Base-by-base conservation (phyloP, 78 protist species). In the Tieghemostelium lacteum region DNA sequence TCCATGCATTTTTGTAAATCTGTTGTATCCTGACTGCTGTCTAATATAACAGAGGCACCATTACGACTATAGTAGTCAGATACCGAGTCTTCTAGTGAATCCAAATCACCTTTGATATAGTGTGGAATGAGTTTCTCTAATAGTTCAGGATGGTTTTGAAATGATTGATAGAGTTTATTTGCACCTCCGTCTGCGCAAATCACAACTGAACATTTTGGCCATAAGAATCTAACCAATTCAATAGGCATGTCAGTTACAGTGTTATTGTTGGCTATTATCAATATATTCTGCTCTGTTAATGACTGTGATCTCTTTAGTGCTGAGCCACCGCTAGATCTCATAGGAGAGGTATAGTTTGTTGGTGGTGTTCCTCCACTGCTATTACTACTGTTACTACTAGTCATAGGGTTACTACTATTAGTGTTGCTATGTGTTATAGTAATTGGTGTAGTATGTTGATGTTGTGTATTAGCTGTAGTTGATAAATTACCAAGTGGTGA, bases 131-230 rank as follows among this genome's bases (percentile, higher is more conserved):
- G 58, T 49, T 60, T 49, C 22, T 66, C 61, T n/a, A 66, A 7
- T 12, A 20, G 26, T 16, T 80, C 40, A 14, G 52, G 10, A 45
- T 10, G n/a, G n/a, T 45, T 10, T 45, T 45, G n/a, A 24, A 31
- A 28, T n/a, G 66, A 22, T 40, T 62, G 29, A 42, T 36, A 40
- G 20, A 80, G n/a, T 80, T 60, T 66, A 58, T 80, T 80, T 17
- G 89, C 89, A 4, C 89, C 89, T 39, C 89, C 89, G 58, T 80
- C 89, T 2, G 89, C 89, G 69, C 89, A 80, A 31, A 80, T 80
- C 31, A 39, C 50, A 26, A 80, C 39, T 26, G 55, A 36, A 42
- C 75, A 54, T 67, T n/a, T n/a, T n/a, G n/a, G n/a, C n/a, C n/a
- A n/a, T n/a, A n/a, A n/a, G n/a, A n/a, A n/a, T n/a, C n/a, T n/a